Base-by-base conservation (phyloP, 148 eudicot genomes). In the Nyssa sinensis region DNA sequence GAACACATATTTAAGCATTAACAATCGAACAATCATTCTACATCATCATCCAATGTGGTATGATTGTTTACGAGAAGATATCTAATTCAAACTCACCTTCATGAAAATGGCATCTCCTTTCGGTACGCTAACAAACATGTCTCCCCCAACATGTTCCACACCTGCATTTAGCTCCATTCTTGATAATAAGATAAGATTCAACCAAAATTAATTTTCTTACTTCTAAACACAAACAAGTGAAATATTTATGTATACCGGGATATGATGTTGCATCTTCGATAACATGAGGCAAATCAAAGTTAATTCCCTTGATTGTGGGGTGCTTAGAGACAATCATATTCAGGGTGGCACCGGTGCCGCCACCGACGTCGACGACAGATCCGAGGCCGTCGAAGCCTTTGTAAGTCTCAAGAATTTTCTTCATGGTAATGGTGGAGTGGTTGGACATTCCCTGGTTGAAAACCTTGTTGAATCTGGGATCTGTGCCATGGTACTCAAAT, bases 111-210 rank as follows among this genome's bases (percentile, higher is more conserved):
- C 98, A 77, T 93, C 98, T 12, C 88, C 96, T 78, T 85, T 83
- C 23, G 98, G 98, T 24, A 93, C 88, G 24, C 92, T 89, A 0
- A 81, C 98, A 61, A 93, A 93, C 98, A 93, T 93, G 70, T 93
- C 98, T 10, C 98, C 98, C 37, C 94, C 98, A 73, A 91, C 91
- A 66, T 93, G 98, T 81, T 91, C 89, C 73, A 93, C 85, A 25
- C 96, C 96, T 90, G 73, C 34, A 62, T 25, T 23, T 10, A 30
- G 34, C 16, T 27, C 3, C 23, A 39, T 3, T 7, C 16, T n/a
- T n/a, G n/a, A 16, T 33, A 7, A 70, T 33, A 58, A 8, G 16
- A 21, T 19, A 30, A n/a, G 14, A 28, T 53, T 65, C 49, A 33
- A 23, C 39, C 9, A 73, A 12, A 28, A n/a, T n/a, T n/a, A n/a